These are phyloP conservation scores for Populus tremula DNA, from an alignment of 345 rosid species.

Conservation along the genomic window DNA sequence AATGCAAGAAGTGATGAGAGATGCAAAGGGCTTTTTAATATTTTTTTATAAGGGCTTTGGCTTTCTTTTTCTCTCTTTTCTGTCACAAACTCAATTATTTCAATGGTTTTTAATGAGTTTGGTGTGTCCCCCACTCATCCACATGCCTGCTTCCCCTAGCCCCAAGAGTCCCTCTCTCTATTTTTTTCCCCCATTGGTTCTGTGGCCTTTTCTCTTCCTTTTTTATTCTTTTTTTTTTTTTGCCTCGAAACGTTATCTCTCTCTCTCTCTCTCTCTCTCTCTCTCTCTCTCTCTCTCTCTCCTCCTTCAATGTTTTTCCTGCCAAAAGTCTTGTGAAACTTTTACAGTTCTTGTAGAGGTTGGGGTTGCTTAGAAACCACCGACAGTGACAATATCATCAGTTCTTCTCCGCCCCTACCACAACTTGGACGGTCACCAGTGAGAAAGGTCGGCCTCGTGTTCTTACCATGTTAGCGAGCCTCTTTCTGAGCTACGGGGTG, in stretches of 20 bases:
- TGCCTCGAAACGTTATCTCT: background rate
- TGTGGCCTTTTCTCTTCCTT: slow-evolving; percentile 8
- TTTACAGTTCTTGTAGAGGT: slow-evolving; percentile 1
- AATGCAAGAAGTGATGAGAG: slow-evolving; percentile 5
- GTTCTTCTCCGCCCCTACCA: background rate
- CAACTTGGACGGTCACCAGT: background rate
- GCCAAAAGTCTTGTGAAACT: background rate
- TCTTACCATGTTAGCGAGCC: background rate
- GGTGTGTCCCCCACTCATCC: slow-evolving; percentile 68
- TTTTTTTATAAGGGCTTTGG: background rate
- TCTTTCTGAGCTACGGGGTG: background rate
- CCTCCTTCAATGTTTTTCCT: background rate
- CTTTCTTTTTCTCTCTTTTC: slow-evolving; percentile 14
- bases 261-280: background rate
- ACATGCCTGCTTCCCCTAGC: slow-evolving; percentile 61
- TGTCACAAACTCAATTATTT: slow-evolving; percentile 44
- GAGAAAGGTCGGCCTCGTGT: background rate
- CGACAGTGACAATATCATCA: slow-evolving; percentile 18
- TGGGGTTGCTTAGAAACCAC: slow-evolving; percentile 12
- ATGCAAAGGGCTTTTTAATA: background rate
- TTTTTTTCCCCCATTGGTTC: background rate
- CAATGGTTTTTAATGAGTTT: slow-evolving; percentile 27
- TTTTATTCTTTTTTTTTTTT: too few relatives aligned
- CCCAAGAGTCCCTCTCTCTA: slow-evolving; percentile 44
- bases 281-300: background rate